These are phyloP conservation scores for Leishmania braziliensis DNA, from an alignment of 208 protist genomes.

Conservation along the genomic window DNA sequence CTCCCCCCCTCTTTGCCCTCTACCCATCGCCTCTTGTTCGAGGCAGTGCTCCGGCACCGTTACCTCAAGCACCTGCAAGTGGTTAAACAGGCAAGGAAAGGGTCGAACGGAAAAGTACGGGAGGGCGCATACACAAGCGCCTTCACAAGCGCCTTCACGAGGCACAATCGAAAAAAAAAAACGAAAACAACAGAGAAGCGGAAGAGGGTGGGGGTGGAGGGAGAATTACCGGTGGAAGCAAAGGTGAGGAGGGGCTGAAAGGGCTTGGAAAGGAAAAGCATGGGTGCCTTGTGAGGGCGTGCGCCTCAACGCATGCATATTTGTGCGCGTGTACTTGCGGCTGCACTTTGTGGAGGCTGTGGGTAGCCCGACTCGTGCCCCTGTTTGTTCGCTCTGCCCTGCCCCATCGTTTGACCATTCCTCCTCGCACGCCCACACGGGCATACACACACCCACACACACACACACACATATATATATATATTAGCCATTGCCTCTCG, in stretches of 20 bases:
- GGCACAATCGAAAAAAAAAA: background rate
- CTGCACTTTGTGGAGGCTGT: no score
- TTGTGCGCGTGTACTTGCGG: no score
- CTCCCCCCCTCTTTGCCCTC: background rate
- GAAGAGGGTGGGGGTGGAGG: background rate
- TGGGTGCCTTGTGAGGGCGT: background rate
- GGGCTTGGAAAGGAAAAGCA: no score
- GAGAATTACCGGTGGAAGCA: background rate
- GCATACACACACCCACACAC: background rate
- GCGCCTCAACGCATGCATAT: background rate
- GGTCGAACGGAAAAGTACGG: background rate
- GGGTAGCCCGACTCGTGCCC: background rate
- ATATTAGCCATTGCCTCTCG: background rate
- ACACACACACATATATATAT: conserved; percentile 2
- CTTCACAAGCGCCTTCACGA: background rate
- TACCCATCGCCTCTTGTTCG: background rate
- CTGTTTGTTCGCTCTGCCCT: background rate
- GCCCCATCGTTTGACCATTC: background rate
- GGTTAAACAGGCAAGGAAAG: background rate
- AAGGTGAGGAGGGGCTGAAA: no score
- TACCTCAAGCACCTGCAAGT: background rate
- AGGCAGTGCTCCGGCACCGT: background rate
- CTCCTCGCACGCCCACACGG: background rate
- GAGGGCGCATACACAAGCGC: background rate
- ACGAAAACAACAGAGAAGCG: background rate